These are phyloP conservation scores for Neurospora sp. DNA, from an alignment of 495 filamentous ascomycete species.

Conservation along the genomic window DNA sequence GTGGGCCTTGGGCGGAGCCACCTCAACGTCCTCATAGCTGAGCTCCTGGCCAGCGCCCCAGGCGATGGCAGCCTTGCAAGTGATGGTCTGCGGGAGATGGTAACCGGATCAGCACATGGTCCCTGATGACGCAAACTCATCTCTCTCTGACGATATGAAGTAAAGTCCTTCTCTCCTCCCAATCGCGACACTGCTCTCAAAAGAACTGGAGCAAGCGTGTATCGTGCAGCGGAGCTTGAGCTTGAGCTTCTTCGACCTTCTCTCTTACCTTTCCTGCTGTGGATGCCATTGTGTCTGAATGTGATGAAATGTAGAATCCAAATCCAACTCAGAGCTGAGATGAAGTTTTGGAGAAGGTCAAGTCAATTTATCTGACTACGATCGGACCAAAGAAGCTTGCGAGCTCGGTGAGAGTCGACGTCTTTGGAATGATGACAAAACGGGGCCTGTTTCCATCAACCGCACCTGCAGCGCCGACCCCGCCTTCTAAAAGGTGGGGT, in stretches of 20 bases:
- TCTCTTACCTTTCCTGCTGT: slow-evolving; percentile 40
- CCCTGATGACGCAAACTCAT: neutral
- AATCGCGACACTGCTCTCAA: neutral
- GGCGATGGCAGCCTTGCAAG: slow-evolving; percentile 80
- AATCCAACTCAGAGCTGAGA: neutral
- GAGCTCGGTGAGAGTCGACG: neutral
- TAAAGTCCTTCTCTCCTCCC: neutral
- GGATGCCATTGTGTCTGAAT: slow-evolving; percentile 28
- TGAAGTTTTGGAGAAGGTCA: neutral
- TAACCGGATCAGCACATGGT: neutral
- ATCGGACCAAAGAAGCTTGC: neutral
- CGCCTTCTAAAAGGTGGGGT: slow-evolving; percentile 13
- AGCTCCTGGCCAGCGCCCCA: slow-evolving; percentile 92
- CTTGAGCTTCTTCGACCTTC: neutral
- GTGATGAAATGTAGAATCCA: neutral
- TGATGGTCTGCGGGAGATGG: slow-evolving; percentile 33
- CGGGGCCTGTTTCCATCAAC: neutral
- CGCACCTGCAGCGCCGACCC: neutral
- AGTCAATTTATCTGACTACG: neutral
- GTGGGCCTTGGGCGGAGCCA: slow-evolving; percentile 80
- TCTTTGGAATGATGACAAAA: slow-evolving; percentile 2
- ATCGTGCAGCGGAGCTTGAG: neutral
- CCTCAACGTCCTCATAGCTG: slow-evolving; percentile 83
- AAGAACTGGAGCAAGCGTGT: neutral
- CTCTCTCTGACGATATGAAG: neutral